These are phyloP conservation scores for Colletotrichum higginsianum DNA, from an alignment of 2,329 filamentous ascomycete genomes.

Conservation along the genomic window DNA sequence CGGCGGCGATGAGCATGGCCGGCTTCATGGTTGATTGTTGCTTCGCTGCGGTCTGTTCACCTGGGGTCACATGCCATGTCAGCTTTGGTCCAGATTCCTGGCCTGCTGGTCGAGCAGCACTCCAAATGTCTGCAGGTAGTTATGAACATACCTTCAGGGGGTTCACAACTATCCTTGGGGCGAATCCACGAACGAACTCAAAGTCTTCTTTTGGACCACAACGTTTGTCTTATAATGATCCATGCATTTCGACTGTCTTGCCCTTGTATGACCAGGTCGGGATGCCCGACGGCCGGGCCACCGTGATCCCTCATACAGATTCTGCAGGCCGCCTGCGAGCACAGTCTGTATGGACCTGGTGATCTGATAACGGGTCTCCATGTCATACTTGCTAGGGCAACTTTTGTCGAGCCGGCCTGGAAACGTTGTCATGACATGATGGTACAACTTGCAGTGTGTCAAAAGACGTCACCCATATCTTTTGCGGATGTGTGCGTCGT, in stretches of 20 bases:
- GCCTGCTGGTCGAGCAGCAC: not conserved
- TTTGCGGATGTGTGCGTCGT: too few species aligned
- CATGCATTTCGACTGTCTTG: not conserved
- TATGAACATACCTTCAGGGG: rapidly evolving
- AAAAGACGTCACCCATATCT: too few species aligned
- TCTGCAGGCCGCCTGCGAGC: not conserved
- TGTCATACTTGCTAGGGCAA: not conserved
- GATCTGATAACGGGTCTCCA: not conserved
- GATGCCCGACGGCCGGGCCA: too few species aligned
- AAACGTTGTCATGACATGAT: rapidly evolving
- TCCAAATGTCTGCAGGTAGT: not conserved
- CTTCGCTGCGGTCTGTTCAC: not conserved
- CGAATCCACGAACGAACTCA: rapidly evolving
- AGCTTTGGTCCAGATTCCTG: rapidly evolving
- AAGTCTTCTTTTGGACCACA: too few species aligned
- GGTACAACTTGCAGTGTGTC: too few species aligned
- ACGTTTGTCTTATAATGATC: not conserved
- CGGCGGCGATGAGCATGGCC: not conserved
- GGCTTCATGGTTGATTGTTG: not conserved
- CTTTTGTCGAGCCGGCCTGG: too few species aligned
- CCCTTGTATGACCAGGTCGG: too few species aligned
- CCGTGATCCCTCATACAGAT: not conserved
- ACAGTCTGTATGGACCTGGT: not conserved
- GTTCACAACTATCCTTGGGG: rapidly evolving
- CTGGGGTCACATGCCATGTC: too few species aligned